Evolutionary conservation across 345 rosid genomes (phyloP).

Genomic region (Zanthoxylum bungeanum): DNA sequence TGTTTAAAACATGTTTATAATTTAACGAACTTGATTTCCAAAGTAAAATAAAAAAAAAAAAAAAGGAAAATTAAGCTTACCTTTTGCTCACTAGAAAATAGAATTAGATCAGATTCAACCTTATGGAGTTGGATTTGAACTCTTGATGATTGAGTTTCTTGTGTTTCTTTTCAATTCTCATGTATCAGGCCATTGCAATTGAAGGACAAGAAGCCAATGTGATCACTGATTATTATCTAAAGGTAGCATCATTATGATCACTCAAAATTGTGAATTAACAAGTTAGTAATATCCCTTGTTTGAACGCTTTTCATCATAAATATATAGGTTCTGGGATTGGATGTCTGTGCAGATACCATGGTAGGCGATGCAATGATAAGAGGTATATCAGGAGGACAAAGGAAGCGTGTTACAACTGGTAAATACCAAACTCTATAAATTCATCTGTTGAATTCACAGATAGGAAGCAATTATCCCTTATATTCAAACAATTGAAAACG

Average conservation of each 20-base stretch:
- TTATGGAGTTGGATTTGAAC: background rate
- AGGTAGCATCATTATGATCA: background rate
- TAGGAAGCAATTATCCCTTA: background rate
- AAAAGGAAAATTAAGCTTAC: no score
- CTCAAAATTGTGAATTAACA: background rate
- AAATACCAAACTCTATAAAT: background rate
- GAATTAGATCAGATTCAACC: background rate
- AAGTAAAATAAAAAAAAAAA: background rate
- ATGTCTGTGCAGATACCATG: constrained; percentile 64
- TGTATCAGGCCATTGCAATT: constrained; percentile 40
- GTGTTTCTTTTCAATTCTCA: constrained; percentile 1
- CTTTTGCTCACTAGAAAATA: no score
- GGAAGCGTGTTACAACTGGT: constrained; percentile 85
- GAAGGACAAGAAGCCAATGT: constrained; percentile 48
- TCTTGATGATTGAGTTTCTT: no score
- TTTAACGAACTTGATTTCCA: background rate
- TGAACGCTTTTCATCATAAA: background rate
- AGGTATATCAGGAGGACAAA: constrained; percentile 86
- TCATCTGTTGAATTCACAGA: background rate
- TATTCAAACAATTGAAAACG: background rate
- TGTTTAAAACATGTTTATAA: background rate
- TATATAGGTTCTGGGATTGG: constrained; percentile 67
- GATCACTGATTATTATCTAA: no score
- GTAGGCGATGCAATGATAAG: constrained; percentile 71
- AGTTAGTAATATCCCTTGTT: background rate